Evolutionary conservation across 768 basidiomycete genomes (phyloP).

Genomic region (Phanerochaete sordida): DNA sequence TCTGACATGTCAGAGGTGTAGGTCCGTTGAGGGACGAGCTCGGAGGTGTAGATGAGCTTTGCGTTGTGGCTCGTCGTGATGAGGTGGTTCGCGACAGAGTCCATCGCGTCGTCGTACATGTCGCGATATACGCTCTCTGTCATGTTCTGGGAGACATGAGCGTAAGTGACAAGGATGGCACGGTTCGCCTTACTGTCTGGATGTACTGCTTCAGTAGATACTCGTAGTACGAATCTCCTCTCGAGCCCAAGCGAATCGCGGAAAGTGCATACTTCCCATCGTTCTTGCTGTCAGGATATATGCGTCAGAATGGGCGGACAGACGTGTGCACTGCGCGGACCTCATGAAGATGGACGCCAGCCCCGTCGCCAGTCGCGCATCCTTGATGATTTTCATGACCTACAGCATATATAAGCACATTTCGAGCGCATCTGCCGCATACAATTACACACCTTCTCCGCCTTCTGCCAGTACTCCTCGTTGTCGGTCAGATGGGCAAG

Average conservation of each 20-base stretch:
- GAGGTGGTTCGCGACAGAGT: constrained; percentile 72
- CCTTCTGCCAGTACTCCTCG: constrained; percentile 76
- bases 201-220: constrained; percentile 49
- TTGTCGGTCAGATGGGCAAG: constrained; percentile 77
- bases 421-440: too few relatives aligned
- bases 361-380: constrained; percentile 60
- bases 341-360: constrained; percentile 83
- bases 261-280: constrained; percentile 57
- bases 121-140: constrained; percentile 78
- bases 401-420: constrained; percentile 17
- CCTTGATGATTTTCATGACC: constrained; percentile 71
- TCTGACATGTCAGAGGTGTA: constrained; percentile 33
- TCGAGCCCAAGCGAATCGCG: constrained; percentile 84
- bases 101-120: constrained; percentile 91
- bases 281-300: constrained; percentile 34
- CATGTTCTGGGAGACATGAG: constrained; percentile 44
- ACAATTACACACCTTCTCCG: constrained; percentile 65
- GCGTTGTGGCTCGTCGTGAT: constrained; percentile 58
- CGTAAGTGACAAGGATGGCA: background rate
- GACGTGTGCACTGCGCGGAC: constrained; percentile 36
- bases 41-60: constrained; percentile 74
- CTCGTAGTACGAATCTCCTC: constrained; percentile 94
- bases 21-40: constrained; percentile 61
- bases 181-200: constrained; percentile 60
- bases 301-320: background rate